Evolutionary conservation across 768 basidiomycete species (phyloP), one percentile per base, ranked within the genome.

Genomic region (Xanthoconium purpureum): DNA sequence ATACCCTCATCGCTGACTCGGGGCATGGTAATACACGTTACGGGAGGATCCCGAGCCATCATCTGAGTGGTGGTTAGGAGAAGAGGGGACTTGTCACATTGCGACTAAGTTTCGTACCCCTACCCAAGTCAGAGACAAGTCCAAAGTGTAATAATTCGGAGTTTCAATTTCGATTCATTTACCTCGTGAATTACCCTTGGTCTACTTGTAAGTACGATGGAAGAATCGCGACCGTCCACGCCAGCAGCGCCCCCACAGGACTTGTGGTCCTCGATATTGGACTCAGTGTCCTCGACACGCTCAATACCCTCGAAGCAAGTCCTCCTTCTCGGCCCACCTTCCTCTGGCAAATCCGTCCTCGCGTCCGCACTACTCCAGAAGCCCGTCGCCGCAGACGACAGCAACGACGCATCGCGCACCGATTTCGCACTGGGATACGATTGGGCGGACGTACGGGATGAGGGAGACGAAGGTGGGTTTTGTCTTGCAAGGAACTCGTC

Each of bases 401-500:
- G 72, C 46, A 81, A 81, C 61, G 83, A 84, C 59, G 82, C 84
- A 56, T 77, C 81, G 45, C 78, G 79, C 53, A 75, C 77, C 9
- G 91, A 94, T 63, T 88, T 95, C 72, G 91, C 93, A 0, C 70
- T 98, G 61, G 94, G 94, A 38, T 98, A 95, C 67, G 90, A 95
- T 63, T 96, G 92, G 80, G 80, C 91, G 5, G 91, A 97, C 66
- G 83, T 97, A 29, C 78, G 86, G 50, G 94, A 98, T 64, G 95
- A 97, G 29, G 94, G 85, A 5, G 95, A 97, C 66, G 94, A 97
- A 84, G 95, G 95, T 88, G 57, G 58, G 84, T 73, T 35, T 30
- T 18, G 18, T 36, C n/a, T 24, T 9, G 29, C 11, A 12, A 6
- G 7, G n/a, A 33, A 0, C 33, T 24, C 11, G 33, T 46, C 42